Percentiles rank a stretch among this genome's conserved stretches.
phyloP scores from a whole-genome alignment of 306 rosid genomes.

The Quercus aquifolioides region DNA sequence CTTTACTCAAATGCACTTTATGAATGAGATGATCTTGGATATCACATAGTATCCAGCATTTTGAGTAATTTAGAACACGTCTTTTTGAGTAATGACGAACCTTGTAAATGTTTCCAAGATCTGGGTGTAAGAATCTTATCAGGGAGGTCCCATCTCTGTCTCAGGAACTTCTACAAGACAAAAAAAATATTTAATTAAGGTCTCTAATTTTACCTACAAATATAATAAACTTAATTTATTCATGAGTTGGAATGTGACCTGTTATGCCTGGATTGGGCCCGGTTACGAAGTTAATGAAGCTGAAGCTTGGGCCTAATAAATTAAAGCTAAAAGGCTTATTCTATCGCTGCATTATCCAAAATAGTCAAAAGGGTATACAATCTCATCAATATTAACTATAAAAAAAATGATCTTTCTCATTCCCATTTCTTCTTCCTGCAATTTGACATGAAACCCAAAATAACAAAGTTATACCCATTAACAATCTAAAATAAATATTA shows the following conservation, averaged over 20 bases:
- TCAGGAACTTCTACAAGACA: neutral
- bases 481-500: neutral
- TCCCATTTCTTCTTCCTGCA: slow-evolving; percentile 15
- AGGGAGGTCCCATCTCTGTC: neutral
- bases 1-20: neutral
- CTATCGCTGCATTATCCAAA: neutral
- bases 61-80: neutral
- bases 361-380: neutral
- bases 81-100: neutral
- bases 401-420: neutral
- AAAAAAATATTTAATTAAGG: neutral
- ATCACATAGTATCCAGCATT: neutral
- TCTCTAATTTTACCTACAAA: neutral
- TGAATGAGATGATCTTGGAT: neutral
- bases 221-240: too few species aligned
- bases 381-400: neutral
- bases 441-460: neutral
- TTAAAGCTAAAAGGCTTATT: neutral
- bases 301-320: neutral
- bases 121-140: neutral
- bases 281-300: too few species aligned
- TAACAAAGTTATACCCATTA: neutral
- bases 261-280: too few species aligned
- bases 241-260: too few species aligned
- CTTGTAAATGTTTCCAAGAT: neutral